Base-by-base conservation (phyloP, 306 rosid genomes). In the Quercus variabilis region DNA sequence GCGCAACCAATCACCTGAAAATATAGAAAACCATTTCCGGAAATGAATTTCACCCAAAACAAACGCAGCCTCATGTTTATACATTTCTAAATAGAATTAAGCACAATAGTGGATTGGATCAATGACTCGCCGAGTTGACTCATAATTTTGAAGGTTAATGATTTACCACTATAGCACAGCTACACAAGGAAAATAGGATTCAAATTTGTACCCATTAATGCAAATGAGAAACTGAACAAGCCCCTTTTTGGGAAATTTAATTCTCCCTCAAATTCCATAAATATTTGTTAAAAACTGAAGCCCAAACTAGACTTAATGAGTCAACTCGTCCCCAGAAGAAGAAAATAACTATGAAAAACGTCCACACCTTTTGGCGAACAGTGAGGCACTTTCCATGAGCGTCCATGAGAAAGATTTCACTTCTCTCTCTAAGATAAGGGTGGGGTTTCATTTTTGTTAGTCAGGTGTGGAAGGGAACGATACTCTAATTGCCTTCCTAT, bases 381-480 rank as follows among this genome's bases (percentile, higher is more conserved):
- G 98, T 95, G 86, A 95, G 93, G 67, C 96, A 95, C 64, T 85
- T 86, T 14, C 99, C 99, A 6, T 77, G 76, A 15, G 96, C 71
- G 77, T 92, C 95, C 98, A 92, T 95, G 80, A 95, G 97, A 73
- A 95, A 93, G 76, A 91, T 85, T 23, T 95, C 94, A 17, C 78
- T 3, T 26, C 30, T 28, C 30, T 28, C 30, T 31, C 35, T 4
- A 1, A 35, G 9, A 35, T 35, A 2, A 6, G 9, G 41, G 41
- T 6, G 41, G 41, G 41, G 41, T 35, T 6, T 35, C 41, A 35
- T 35, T 35, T 35, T 35, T 35, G 41, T 6, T 6, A 35, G 6
- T 35, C 8, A 35, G 41, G 41, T 1, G 9, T 35, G 41, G 41
- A 35, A 35, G 41, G 41, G 41, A 35, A 35, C 41, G 9, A 6